Evolutionary conservation across 352 stramenopile genomes (phyloP).

Genomic region (Globisporangium parvum): DNA sequence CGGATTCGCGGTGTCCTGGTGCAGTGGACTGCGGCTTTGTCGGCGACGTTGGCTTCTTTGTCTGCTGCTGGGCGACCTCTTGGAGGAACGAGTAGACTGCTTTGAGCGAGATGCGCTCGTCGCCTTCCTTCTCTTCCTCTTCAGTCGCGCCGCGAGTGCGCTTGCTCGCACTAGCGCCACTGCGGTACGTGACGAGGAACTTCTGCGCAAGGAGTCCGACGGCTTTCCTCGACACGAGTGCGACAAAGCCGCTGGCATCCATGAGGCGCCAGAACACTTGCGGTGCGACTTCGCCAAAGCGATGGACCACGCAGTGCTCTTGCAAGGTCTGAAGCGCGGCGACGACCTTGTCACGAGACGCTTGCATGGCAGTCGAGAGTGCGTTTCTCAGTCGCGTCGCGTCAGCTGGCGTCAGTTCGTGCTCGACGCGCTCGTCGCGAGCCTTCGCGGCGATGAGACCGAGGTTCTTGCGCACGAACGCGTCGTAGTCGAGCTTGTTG

Average conservation of each 20-base stretch:
- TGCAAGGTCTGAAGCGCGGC: conserved; percentile 27
- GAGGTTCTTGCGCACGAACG: conserved; percentile 18
- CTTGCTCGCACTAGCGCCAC: neutral
- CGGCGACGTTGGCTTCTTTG: neutral
- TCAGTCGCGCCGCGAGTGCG: neutral
- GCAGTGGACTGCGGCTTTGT: neutral
- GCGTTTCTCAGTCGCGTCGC: conserved; percentile 24
- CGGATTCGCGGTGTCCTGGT: neutral
- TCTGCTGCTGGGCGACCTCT: neutral
- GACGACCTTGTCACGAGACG: conserved; percentile 26
- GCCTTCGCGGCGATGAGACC: conserved; percentile 3
- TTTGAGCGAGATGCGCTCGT: conserved; percentile 21
- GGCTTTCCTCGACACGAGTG: conserved; percentile 34
- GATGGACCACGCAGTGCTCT: conserved; percentile 49
- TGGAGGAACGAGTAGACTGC: conserved; percentile 21
- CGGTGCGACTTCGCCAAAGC: conserved; percentile 25
- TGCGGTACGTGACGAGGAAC: conserved; percentile 18
- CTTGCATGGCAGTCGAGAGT: conserved; percentile 23
- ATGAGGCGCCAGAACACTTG: conserved; percentile 43
- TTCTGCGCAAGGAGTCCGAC: conserved; percentile 27
- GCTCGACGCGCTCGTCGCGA: conserved; percentile 1
- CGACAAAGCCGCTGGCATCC: conserved; percentile 30
- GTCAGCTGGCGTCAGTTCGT: conserved; percentile 19
- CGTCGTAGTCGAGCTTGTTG: conserved; percentile 18
- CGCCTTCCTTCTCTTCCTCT: conserved; percentile 2